Conservation (phyloP, 2,329 filamentous ascomycete genomes). For the Macrophomina tecta region DNA sequence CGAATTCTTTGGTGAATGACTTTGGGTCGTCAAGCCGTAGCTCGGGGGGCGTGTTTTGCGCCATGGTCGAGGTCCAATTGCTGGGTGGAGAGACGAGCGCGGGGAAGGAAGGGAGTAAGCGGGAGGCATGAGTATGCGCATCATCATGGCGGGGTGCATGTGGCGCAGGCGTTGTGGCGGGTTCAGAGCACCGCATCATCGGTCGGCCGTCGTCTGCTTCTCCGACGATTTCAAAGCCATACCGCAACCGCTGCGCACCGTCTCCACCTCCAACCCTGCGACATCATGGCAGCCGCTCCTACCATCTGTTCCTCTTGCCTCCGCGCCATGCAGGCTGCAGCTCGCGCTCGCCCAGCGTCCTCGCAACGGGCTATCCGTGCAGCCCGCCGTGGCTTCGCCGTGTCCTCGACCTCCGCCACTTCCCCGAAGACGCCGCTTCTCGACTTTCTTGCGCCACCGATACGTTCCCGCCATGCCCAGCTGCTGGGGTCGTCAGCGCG, state of each 20-base stretch:
- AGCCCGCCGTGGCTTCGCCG: conserved; percentile 17
- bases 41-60: background rate
- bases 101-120: background rate
- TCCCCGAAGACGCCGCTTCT: background rate
- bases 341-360: conserved; percentile 9
- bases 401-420: conserved; percentile 16
- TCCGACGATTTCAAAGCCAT: conserved; percentile 23
- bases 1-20: conserved; percentile 41
- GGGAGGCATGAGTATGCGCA: background rate
- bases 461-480: background rate
- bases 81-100: background rate
- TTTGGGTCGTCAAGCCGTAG: conserved; percentile 27
- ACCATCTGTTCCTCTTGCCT: conserved; percentile 42
- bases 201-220: conserved; percentile 7
- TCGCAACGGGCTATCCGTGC: background rate
- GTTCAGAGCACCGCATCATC: background rate
- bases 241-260: background rate
- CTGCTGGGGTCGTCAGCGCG: background rate
- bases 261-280: conserved; percentile 4
- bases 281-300: conserved; percentile 33
- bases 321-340: conserved; percentile 30
- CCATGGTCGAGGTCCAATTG: conserved; percentile 11
- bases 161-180: background rate
- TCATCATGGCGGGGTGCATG: conserved; percentile 16
- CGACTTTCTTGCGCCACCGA: conserved; percentile 8